Conservation (phyloP, 805 yeast species). For the Clavispora santaluciae region DNA sequence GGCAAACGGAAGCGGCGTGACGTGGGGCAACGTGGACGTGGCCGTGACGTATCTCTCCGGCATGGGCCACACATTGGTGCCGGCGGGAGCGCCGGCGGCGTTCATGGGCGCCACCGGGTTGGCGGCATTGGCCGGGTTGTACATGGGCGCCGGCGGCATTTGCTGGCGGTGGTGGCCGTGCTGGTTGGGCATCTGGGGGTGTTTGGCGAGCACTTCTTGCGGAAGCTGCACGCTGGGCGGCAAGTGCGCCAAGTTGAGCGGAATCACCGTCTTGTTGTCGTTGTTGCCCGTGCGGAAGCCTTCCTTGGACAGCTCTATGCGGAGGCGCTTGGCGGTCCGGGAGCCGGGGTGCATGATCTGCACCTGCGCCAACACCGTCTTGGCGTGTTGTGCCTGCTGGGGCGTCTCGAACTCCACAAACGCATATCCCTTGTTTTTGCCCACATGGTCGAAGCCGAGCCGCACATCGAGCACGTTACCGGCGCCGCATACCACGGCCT, state of each 20-base stretch:
- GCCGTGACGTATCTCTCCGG: conserved; percentile 42
- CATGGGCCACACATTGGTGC: conserved; percentile 1
- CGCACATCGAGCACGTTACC: conserved; percentile 69
- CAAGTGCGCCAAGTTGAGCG: conserved; percentile 40
- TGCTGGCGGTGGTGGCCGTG: not conserved
- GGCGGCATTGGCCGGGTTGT: not conserved
- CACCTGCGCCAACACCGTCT: conserved; percentile 40
- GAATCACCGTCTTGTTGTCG: conserved; percentile 39
- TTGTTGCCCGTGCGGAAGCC: conserved; percentile 34
- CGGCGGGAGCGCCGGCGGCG: not conserved
- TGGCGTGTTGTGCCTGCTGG: conserved; percentile 49
- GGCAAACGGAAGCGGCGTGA: conserved; percentile 40
- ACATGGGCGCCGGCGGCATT: not conserved
- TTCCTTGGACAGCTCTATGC: conserved; percentile 61
- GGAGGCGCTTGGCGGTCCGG: conserved; percentile 36
- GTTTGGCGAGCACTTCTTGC: conserved; percentile 32
- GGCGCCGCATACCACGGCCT: conserved; percentile 63
- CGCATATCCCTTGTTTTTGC: conserved; percentile 62
- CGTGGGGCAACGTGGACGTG: conserved; percentile 50
- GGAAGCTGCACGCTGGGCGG: conserved; percentile 61
- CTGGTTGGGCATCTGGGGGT: not conserved
- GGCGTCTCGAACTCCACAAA: conserved; percentile 55
- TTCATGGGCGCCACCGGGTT: not conserved
- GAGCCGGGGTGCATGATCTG: conserved; percentile 24
- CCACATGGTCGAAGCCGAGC: conserved; percentile 53